Evolutionary conservation across 768 basidiomycete species (phyloP).

Genomic region (Thelephora ganbajun): DNA sequence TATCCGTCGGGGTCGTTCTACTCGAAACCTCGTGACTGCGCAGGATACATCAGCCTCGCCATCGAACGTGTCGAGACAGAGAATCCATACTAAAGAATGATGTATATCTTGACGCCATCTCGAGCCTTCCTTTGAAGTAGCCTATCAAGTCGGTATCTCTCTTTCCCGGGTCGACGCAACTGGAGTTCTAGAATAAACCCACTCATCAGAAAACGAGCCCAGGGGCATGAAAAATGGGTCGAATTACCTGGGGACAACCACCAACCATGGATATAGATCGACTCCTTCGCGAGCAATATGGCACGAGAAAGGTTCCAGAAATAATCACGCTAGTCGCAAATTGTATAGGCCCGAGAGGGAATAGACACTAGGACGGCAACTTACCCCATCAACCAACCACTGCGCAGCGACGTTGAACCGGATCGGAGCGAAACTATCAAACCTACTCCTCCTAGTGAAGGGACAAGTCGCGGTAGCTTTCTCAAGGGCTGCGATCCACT

Average conservation of each 20-base stretch:
- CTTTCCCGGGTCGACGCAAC: constrained; percentile 73
- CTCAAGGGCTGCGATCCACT: constrained; percentile 90
- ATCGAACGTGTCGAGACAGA: not conserved
- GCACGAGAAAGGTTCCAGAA: constrained; percentile 96
- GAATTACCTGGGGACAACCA: constrained; percentile 78
- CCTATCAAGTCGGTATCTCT: constrained; percentile 75
- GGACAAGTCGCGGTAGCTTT: constrained; percentile 62
- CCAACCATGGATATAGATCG: constrained; percentile 96
- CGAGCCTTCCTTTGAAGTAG: constrained; percentile 83
- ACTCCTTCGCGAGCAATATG: constrained; percentile 75
- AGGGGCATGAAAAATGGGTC: not conserved
- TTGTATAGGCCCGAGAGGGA: too few species aligned
- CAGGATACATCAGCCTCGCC: constrained; percentile 3
- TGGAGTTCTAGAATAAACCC: constrained; percentile 42
- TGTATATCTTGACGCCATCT: constrained; percentile 90
- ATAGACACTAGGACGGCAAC: constrained; percentile 16
- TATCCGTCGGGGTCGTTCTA: constrained; percentile 86
- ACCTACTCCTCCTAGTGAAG: constrained; percentile 73
- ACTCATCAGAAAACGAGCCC: not conserved
- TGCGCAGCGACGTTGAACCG: constrained; percentile 88
- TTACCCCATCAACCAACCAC: constrained; percentile 94
- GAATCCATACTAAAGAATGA: constrained; percentile 75
- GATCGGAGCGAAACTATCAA: constrained; percentile 89
- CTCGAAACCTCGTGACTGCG: constrained; percentile 88
- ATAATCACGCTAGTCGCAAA: constrained; percentile 64